These are phyloP conservation scores for Cystobasidiaceae sp. DNA, from an alignment of 1,284 basidiomycete species.

Conservation along the genomic window DNA sequence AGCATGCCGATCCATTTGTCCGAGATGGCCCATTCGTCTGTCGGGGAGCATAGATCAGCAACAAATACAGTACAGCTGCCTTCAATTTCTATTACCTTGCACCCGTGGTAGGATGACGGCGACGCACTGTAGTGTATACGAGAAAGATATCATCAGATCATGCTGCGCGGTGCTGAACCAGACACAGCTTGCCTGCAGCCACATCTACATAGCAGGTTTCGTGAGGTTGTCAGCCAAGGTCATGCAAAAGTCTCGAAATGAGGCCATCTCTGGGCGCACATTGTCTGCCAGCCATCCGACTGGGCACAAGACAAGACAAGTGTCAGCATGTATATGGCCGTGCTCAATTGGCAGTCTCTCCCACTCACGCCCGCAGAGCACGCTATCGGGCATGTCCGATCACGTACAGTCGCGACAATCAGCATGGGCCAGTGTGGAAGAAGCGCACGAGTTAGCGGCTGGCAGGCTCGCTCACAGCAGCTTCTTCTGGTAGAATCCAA, in stretches of 20 bases:
- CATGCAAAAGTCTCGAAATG: too few relatives aligned
- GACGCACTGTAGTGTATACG: slow-evolving; percentile 46
- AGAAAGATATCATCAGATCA: too few relatives aligned
- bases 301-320: slow-evolving; percentile 16
- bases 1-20: slow-evolving; percentile 68
- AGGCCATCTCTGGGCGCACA: slow-evolving; percentile 51
- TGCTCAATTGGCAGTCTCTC: too few relatives aligned
- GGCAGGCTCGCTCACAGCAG: slow-evolving; percentile 38
- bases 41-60: too few relatives aligned
- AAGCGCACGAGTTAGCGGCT: too few relatives aligned
- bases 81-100: slow-evolving; percentile 65
- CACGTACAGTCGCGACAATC: not conserved
- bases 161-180: too few relatives aligned
- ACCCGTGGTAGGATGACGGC: slow-evolving; percentile 90
- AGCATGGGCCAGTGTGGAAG: too few relatives aligned
- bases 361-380: slow-evolving; percentile 50
- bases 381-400: slow-evolving; percentile 29
- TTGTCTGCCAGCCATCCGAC: slow-evolving; percentile 80
- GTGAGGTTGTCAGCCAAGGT: too few relatives aligned
- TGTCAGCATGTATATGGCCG: too few relatives aligned
- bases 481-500: slow-evolving; percentile 35
- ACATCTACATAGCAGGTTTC: slow-evolving; percentile 77
- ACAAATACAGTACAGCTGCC: not conserved
- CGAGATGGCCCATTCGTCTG: slow-evolving; percentile 61
- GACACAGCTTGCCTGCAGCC: slow-evolving; percentile 56